Evolutionary conservation across 768 basidiomycete genomes (phyloP).

Genomic region (Cyathus striatus): DNA sequence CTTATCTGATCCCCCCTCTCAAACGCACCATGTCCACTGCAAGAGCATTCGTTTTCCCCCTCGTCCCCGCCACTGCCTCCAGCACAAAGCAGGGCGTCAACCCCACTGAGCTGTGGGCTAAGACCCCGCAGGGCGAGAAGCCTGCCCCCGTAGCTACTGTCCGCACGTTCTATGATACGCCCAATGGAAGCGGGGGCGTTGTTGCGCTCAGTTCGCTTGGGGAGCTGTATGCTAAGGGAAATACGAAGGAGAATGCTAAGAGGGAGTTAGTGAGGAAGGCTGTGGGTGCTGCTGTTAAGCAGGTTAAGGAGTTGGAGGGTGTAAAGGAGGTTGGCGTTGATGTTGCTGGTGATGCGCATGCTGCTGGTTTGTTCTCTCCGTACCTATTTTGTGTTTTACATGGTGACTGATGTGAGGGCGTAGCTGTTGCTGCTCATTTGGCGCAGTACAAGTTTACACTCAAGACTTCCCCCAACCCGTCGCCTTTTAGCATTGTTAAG

Average conservation of each 20-base stretch:
- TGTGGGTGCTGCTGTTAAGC: constrained; percentile 69
- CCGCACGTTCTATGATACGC: constrained; percentile 58
- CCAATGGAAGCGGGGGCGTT: constrained; percentile 28
- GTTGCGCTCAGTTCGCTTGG: constrained; percentile 58
- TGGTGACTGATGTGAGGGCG: constrained; percentile 3
- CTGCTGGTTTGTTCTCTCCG: constrained; percentile 50
- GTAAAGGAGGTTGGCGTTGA: constrained; percentile 62
- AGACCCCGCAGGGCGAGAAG: constrained; percentile 44
- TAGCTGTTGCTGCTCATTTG: constrained; percentile 76
- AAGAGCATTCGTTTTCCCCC: constrained; percentile 33
- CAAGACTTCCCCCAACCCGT: constrained; percentile 62
- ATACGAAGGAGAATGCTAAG: constrained; percentile 27
- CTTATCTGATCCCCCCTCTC: background rate
- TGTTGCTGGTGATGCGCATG: constrained; percentile 64
- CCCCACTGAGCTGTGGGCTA: constrained; percentile 46
- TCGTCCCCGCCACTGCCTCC: constrained; percentile 19
- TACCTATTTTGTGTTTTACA: background rate
- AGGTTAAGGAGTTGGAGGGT: constrained; percentile 56
- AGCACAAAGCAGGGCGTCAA: constrained; percentile 25
- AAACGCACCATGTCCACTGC: background rate
- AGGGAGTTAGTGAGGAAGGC: constrained; percentile 69
- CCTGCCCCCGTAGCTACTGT: constrained; percentile 58
- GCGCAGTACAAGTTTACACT: constrained; percentile 73
- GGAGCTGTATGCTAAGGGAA: constrained; percentile 43
- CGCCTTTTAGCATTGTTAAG: constrained; percentile 58